Evolutionary conservation across 2,329 filamentous ascomycete genomes (phyloP).

Genomic region (Penicillium sp.): DNA sequence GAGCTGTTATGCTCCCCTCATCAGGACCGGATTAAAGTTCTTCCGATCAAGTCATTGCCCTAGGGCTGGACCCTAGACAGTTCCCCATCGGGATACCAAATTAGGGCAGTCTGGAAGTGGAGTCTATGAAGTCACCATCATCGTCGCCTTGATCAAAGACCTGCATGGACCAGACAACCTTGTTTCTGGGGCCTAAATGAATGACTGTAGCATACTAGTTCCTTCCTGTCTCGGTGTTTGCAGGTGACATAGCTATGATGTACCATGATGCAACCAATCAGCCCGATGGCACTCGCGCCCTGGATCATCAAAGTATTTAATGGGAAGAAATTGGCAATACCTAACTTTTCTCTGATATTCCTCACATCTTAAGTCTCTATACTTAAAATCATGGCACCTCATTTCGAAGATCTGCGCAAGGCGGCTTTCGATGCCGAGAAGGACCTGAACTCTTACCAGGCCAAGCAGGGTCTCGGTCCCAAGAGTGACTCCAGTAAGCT

Average conservation of each 20-base stretch:
- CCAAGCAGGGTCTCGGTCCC: slow-evolving; percentile 36
- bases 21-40: slow-evolving; percentile 18
- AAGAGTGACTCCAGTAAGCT: slow-evolving; percentile 39
- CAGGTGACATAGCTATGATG: slow-evolving; percentile 34
- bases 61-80: slow-evolving; percentile 27
- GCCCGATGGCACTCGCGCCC: background rate
- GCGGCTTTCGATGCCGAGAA: slow-evolving; percentile 33
- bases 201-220: no score
- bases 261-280: slow-evolving; percentile 24
- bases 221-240: background rate
- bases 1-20: slow-evolving; percentile 17
- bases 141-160: no score
- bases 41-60: slow-evolving; percentile 22
- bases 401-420: slow-evolving; percentile 23
- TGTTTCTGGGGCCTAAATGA: slow-evolving; percentile 6
- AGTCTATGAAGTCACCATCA: slow-evolving; percentile 20
- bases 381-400: slow-evolving; percentile 1
- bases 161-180: no score
- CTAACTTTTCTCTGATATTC: no score
- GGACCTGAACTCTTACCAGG: slow-evolving; percentile 39
- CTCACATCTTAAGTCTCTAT: background rate
- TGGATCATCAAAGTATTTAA: background rate
- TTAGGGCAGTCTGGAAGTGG: slow-evolving; percentile 25
- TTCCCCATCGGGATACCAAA: slow-evolving; percentile 9
- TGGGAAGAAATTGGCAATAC: background rate